Evolutionary conservation across 495 filamentous ascomycete species (phyloP), one percentile per base, ranked within the genome.

Genomic region (Aspergillus cavernicola): DNA sequence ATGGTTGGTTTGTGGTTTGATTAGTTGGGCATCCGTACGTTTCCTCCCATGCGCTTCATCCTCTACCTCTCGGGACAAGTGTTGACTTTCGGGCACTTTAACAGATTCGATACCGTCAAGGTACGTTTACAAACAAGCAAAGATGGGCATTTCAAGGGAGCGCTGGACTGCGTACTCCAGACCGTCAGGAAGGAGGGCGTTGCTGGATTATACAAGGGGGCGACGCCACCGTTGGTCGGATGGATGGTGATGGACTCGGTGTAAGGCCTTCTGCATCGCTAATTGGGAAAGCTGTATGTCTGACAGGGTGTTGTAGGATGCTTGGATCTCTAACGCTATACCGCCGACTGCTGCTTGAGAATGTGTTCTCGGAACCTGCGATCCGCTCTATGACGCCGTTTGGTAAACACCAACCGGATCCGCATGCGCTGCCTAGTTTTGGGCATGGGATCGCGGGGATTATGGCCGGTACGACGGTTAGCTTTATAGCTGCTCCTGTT

Each of bases 161-260:
- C 93, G 0, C 62, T 92, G n/a, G 84, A 95, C 61, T 98, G 93
- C 63, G 74, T 96, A 3, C 63, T 87, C 33, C 85, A 88, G 59
- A 96, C 89, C 12, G 33, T 95, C 38, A 81, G 85, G 36, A 85
- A 89, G 63, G 91, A 96, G 65, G 89, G 90, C 12, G 66, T 92
- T 26, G 66, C 69, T 19, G 91, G 87, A 13, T 70, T 96, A 16
- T 96, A 96, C 74, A 96, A 96, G 66, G 91, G 77, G 18, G 91
- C 92, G 12, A 89, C 87, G 4, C 92, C 92, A 32, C 92, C 91
- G 36, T 71, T 96, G 45, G 81, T 96, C 52, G 93, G 93, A 54
- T 98, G 92, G 92, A 96, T 96, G 89, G 86, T 92, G 66, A 97
- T 97, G 92, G 92, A 97, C 69, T 87, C 82, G 53, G 72, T 96